Conservation (phyloP, 2,329 filamentous ascomycete genomes). For the Phialophora macrospora region DNA sequence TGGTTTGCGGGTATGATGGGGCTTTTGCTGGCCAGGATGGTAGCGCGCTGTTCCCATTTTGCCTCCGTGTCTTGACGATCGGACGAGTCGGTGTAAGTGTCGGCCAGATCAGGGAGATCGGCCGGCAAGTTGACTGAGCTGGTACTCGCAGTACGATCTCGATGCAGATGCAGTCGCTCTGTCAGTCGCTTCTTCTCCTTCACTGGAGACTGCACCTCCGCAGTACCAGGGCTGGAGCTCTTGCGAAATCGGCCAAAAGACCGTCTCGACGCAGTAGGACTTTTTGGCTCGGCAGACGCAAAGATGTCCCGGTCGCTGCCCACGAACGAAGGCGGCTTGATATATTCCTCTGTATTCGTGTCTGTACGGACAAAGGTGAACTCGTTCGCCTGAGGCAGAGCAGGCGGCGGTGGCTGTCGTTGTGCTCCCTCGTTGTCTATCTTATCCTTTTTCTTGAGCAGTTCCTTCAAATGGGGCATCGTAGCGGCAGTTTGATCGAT, state of each 20-base stretch:
- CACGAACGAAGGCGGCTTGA: slow-evolving; percentile 68
- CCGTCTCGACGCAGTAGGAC: slow-evolving; percentile 26
- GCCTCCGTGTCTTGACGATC: slow-evolving; percentile 65
- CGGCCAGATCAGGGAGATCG: slow-evolving; percentile 75
- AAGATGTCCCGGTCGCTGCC: slow-evolving; percentile 38
- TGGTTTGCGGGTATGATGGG: slow-evolving; percentile 20
- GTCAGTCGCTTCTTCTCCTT: slow-evolving; percentile 58
- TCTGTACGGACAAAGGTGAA: slow-evolving; percentile 87
- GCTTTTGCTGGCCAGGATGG: slow-evolving; percentile 68
- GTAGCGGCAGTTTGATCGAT: slow-evolving; percentile 9
- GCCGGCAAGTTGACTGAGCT: slow-evolving; percentile 76
- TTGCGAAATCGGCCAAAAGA: slow-evolving; percentile 43
- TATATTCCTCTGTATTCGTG: slow-evolving; percentile 77
- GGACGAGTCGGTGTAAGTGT: slow-evolving; percentile 53
- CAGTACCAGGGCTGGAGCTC: slow-evolving; percentile 44
- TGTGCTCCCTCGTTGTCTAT: slow-evolving; percentile 47
- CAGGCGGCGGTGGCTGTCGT: slow-evolving; percentile 34
- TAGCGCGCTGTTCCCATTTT: slow-evolving; percentile 91
- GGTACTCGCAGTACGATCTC: slow-evolving; percentile 51
- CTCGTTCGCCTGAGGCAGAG: slow-evolving; percentile 58
- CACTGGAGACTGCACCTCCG: slow-evolving; percentile 45
- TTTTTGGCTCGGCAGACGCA: slow-evolving; percentile 17
- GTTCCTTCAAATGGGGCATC: slow-evolving; percentile 62
- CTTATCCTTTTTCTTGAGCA: slow-evolving; percentile 68
- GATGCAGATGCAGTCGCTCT: slow-evolving; percentile 70